Conservation (phyloP, 2,329 filamentous ascomycete species). For the Zalaria sp. region DNA sequence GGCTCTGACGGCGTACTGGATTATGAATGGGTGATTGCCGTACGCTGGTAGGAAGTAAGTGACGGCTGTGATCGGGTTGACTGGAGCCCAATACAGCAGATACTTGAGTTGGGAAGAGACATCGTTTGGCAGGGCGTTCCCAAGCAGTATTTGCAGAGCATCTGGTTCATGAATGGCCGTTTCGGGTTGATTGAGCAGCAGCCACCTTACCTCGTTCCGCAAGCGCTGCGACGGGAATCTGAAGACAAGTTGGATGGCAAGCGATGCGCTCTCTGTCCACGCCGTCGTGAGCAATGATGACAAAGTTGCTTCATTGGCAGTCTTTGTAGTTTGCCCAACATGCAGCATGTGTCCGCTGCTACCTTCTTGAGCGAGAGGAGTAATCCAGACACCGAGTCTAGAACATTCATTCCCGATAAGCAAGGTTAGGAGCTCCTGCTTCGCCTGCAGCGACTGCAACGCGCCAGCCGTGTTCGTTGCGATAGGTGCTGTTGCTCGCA, state of each 20-base stretch:
- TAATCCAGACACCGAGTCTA: slow-evolving; percentile 78
- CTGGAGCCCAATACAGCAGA: slow-evolving; percentile 79
- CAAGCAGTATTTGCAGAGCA: slow-evolving; percentile 70
- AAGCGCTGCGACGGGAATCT: slow-evolving; percentile 67
- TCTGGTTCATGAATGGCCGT: slow-evolving; percentile 71
- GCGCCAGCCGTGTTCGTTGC: slow-evolving; percentile 34
- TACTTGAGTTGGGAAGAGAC: slow-evolving; percentile 82
- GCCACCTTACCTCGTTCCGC: slow-evolving; percentile 59
- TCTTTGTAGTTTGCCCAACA: slow-evolving; percentile 29
- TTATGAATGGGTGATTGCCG: slow-evolving; percentile 77
- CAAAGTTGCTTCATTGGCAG: slow-evolving; percentile 4
- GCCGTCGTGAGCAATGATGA: slow-evolving; percentile 57
- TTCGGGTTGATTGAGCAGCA: slow-evolving; percentile 71
- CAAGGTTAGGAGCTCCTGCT: slow-evolving; percentile 69
- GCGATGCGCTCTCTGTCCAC: slow-evolving; percentile 70
- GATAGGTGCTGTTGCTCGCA: slow-evolving; percentile 51
- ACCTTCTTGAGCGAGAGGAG: slow-evolving; percentile 55
- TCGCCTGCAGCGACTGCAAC: slow-evolving; percentile 55
- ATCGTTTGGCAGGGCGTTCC: slow-evolving; percentile 60
- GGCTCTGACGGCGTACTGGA: slow-evolving; percentile 94
- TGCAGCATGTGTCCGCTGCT: slow-evolving; percentile 6
- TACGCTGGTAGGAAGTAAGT: slow-evolving; percentile 89
- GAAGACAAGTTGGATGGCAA: slow-evolving; percentile 73
- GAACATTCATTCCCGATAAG: slow-evolving; percentile 75
- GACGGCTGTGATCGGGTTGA: slow-evolving; percentile 84